Base-by-base conservation (phyloP, 768 basidiomycete species). In the Auricularia sp. region DNA sequence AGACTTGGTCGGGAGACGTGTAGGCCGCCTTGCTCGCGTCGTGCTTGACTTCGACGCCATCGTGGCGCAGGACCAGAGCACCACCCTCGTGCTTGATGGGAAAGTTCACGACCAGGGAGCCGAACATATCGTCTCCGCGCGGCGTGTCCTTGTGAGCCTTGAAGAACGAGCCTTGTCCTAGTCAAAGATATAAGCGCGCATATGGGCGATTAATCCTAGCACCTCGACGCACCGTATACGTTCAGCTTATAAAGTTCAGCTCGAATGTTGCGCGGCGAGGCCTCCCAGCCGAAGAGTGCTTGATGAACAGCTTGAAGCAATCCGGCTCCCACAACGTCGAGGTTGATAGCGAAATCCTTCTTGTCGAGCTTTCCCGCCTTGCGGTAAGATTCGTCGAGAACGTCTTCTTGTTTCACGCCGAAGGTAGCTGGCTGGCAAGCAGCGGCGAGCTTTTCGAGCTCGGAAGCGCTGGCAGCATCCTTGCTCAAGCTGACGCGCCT, bases 341-440 rank as follows among this genome's bases (percentile, higher is more conserved):
- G 72, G 1, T 70, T 73, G 2, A 73, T 71, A 0, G 75, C 59
- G 66, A 84, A 83, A 11, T 72, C 61, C 2, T 65, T 54, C 0
- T 65, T 47, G 61, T 81, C 78, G 68, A 83, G 68, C 71, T 82
- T 82, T 3, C 79, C 74, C 0, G 78, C 79, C 66, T 80, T 81
- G 21, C 80, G 73, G 66, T 82, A 82, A 3, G 75, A 70, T 61
- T 80, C 78, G 66, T 82, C 81, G 3, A 77, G 66, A 0, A 81
- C 75, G 36, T 80, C 74, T 45, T 79, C 63, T 5, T 75, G 63
- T 24, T 73, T 69, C 0, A 63, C 44, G 3, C 81, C 80, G 61
- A 80, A 82, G 1, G 77, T 73, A 4, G 80, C 80, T 0, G 75
- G 78, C 3, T 77, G 67, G 66, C 80, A 81, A 1, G 76, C 76